These are phyloP conservation scores for Gossypium herbaceum DNA, from an alignment of 345 rosid species.

Conservation along the genomic window DNA sequence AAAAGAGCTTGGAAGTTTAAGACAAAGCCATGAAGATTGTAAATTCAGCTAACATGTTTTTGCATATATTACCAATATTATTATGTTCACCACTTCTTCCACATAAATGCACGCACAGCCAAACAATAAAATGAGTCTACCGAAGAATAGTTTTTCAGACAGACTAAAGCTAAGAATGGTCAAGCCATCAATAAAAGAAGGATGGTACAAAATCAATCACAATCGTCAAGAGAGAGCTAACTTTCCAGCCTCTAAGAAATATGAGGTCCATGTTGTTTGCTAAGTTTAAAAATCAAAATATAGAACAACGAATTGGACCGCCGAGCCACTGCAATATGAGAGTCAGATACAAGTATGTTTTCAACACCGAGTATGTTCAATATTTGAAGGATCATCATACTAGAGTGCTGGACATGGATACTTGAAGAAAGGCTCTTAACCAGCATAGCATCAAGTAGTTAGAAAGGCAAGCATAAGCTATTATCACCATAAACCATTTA, in stretches of 20 bases:
- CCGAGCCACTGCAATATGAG: background rate
- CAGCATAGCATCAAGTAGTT: background rate
- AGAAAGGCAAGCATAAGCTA: conserved; percentile 1
- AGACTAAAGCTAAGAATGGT: background rate
- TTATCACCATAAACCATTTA: conserved; percentile 1
- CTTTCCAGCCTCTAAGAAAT: background rate
- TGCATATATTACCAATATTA: background rate
- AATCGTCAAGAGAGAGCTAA: background rate
- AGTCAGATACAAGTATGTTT: background rate
- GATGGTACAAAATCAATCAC: background rate
- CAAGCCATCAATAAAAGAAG: background rate
- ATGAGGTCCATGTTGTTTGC: background rate
- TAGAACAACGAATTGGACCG: background rate
- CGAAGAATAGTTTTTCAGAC: background rate
- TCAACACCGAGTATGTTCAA: too few relatives aligned
- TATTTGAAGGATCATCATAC: too few relatives aligned
- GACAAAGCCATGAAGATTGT: background rate
- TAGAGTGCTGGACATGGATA: too few relatives aligned
- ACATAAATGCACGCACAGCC: background rate
- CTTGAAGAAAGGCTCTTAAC: background rate
- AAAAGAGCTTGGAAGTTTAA: background rate
- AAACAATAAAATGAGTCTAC: background rate
- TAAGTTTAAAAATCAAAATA: background rate
- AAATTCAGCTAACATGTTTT: background rate
- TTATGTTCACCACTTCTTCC: background rate